phyloP scores from a whole-genome alignment of 176 grass and related monocot species.

The Musa acuminata region DNA sequence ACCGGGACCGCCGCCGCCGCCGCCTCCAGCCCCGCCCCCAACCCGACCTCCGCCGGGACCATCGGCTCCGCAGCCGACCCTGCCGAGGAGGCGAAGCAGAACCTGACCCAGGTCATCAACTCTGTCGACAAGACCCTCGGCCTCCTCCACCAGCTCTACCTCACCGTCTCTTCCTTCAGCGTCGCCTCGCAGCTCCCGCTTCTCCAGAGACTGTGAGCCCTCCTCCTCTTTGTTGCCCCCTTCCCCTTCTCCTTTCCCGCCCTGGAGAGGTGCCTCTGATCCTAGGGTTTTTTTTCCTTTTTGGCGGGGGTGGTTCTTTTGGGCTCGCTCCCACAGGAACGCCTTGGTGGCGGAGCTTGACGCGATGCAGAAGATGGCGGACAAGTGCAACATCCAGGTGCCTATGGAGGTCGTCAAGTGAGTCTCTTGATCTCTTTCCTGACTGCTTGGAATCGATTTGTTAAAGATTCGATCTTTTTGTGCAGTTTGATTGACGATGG shows the following conservation, averaged over 20 bases:
- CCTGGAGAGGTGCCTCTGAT: background rate
- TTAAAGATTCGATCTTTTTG: conserved; percentile 6
- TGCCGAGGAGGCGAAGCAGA: conserved; percentile 59
- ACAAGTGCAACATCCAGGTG: conserved; percentile 82
- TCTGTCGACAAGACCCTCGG: conserved; percentile 92
- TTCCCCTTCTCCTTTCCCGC: background rate
- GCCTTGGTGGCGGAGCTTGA: conserved; percentile 75
- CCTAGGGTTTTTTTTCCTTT: background rate
- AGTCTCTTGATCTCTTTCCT: conserved; percentile 10
- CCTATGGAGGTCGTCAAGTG: conserved; percentile 96
- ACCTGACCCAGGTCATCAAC: conserved; percentile 55
- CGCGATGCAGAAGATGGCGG: conserved; percentile 84
- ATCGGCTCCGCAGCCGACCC: conserved; percentile 9
- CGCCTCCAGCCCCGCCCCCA: background rate
- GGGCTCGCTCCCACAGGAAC: conserved; percentile 32
- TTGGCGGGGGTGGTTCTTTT: background rate
- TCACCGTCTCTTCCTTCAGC: conserved; percentile 88
- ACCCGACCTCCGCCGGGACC: conserved; percentile 36
- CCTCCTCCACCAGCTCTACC: conserved; percentile 85
- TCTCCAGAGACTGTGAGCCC: conserved; percentile 68
- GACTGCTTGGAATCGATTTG: background rate
- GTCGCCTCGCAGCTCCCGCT: conserved; percentile 74
- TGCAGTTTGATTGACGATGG: conserved; percentile 86
- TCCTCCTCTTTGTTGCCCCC: background rate
- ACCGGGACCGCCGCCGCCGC: background rate